Evolutionary conservation across 2,329 filamentous ascomycete genomes (phyloP).

Genomic region (Byssochlamys sp.): DNA sequence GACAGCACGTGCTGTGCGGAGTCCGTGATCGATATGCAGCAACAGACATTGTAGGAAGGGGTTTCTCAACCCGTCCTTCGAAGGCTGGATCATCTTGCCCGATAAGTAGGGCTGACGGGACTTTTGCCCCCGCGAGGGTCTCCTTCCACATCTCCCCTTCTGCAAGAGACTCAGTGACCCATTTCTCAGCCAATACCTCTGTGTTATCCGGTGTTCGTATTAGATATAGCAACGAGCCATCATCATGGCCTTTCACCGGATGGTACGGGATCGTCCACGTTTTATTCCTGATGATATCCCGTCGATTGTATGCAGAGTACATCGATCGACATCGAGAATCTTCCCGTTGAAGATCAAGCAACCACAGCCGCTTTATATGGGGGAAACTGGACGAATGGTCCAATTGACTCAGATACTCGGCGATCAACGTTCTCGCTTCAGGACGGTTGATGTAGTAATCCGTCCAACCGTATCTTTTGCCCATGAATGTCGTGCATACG

Average conservation of each 20-base stretch:
- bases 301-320: neutral
- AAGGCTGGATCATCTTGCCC: neutral
- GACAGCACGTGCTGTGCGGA: neutral
- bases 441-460: neutral
- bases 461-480: neutral
- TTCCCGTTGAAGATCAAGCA: neutral
- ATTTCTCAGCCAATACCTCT: neutral
- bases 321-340: neutral
- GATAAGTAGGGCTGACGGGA: neutral
- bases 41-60: neutral
- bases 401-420: neutral
- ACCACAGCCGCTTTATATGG: neutral
- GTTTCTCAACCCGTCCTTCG: neutral
- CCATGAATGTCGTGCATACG: neutral
- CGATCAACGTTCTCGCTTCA: neutral
- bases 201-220: neutral
- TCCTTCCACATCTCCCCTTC: neutral
- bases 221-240: neutral
- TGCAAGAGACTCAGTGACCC: neutral
- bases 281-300: neutral
- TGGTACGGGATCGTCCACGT: neutral
- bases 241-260: neutral
- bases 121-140: neutral
- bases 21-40: neutral
- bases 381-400: neutral